Evolutionary conservation across 2,329 filamentous ascomycete species (phyloP).

Genomic region (Byssothecium circinans): DNA sequence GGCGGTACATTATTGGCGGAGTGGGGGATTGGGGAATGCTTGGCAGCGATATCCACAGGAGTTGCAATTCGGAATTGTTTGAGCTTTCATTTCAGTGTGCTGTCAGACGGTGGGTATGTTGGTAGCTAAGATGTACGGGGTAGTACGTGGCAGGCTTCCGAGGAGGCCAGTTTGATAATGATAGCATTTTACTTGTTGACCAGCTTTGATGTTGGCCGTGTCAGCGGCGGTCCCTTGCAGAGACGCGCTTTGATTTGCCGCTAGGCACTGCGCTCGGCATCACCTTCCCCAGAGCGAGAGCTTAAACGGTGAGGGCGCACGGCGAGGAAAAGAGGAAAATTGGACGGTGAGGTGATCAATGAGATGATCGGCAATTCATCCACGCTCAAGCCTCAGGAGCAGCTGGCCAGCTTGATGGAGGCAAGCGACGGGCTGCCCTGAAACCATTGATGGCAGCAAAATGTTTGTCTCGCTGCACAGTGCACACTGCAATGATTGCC

Average conservation of each 20-base stretch:
- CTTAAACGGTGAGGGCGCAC: neutral
- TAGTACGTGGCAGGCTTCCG: neutral
- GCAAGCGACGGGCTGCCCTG: neutral
- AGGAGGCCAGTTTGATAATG: neutral
- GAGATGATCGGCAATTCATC: too few relatives aligned
- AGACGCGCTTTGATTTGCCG: neutral
- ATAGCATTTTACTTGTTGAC: neutral
- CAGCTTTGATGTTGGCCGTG: constrained; percentile 9
- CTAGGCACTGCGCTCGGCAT: neutral
- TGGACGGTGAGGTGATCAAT: too few relatives aligned
- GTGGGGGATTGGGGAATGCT: neutral
- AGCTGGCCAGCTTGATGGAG: too few relatives aligned
- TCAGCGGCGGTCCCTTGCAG: constrained; percentile 13
- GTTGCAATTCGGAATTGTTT: constrained; percentile 6
- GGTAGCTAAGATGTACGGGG: neutral
- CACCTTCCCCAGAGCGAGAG: constrained; percentile 1
- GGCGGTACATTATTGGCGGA: neutral
- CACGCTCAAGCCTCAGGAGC: too few relatives aligned
- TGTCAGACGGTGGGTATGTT: neutral
- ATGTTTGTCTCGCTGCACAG: neutral
- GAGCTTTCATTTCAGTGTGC: neutral
- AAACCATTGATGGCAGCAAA: neutral
- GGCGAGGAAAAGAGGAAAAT: neutral
- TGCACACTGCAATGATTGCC: too few relatives aligned
- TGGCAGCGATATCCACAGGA: constrained; percentile 30